Base-by-base conservation (phyloP, 306 rosid species). In the Chamaecrista fasciculata region DNA sequence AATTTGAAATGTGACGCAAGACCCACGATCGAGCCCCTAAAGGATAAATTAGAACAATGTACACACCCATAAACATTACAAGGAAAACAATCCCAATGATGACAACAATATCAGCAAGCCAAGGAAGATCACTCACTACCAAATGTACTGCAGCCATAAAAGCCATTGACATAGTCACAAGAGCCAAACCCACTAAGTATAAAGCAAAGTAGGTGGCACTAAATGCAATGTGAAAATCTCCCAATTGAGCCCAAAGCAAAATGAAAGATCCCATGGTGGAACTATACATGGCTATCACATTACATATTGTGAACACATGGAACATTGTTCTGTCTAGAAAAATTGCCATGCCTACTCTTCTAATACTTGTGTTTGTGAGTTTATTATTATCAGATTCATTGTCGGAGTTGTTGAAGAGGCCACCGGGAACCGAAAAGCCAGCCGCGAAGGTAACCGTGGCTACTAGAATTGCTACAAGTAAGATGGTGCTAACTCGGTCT, bases 381-480 rank as follows among this genome's bases (percentile, higher is more conserved):
- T n/a, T n/a, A n/a, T n/a, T n/a, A n/a, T n/a, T n/a, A n/a, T n/a
- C n/a, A n/a, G n/a, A n/a, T n/a, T n/a, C n/a, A n/a, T 24, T 19
- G 5, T 53, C 61, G 24, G 18, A 52, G 59, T 4, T 23, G 12
- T 47, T n/a, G n/a, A n/a, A 47, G 24, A 47, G 4, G 2, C 53
- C 53, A 2, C 53, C 25, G 3, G 59, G 59, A 6, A 52, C 2
- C 11, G 59, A 9, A 24, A 52, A 52, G 24, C 59, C 59, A 0
- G 59, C 59, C 1, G 33, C 18, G 8, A 52, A 52, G n/a, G 59
- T 52, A 21, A 52, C 33, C 11, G 59, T 52, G 59, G 59, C 68
- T 5, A 79, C 43, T 0, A 79, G 42, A 10, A 51, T 69, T 3
- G 77, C 20, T 18, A 79, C 47, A 10, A 77, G 11, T 36, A 77